Base-by-base conservation (phyloP, 2,329 filamentous ascomycete species). In the Ascochyta clinopodiicola region DNA sequence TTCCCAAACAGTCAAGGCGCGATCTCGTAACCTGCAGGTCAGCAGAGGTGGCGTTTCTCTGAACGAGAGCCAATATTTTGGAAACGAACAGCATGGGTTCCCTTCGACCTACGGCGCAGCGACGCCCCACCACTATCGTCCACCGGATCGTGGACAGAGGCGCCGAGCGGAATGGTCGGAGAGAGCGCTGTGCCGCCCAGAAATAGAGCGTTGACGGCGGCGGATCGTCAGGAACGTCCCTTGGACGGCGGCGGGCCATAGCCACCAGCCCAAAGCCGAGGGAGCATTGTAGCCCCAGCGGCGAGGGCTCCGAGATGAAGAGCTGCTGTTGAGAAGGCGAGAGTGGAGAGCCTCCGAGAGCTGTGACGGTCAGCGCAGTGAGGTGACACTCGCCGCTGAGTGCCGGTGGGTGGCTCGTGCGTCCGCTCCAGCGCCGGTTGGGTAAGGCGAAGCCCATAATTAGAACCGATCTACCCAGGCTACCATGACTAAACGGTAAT, bases 11-110 rank as follows among this genome's bases (percentile, higher is more conserved):
- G 61, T 59, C n/a, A 56, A 59, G 44, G 38, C 31, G 27, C 13
- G 35, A 59, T 57, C 39, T 59, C 51, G 61, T 67, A 47, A 57
- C n/a, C 57, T 64, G 67, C 64, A 63, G 35, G 62, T 65, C 58
- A 68, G 61, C 57, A 68, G 57, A 47, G 45, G 60, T 63, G 62
- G 60, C 62, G 64, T 49, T 50, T 31, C 29, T 17, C 32, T 44
- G 36, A 49, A 37, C 32, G 53, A 50, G 27, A 49, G 40, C 22
- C 58, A 51, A 56, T 54, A 48, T 50, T 49, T 45, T 56, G 43
- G 42, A 55, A 43, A 60, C 47, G 49, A 61, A 40, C 10, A 32
- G 38, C 42, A 46, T 43, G 44, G 54, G 50, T 5, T 5, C 31
- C 44, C 38, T 51, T 46, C 17, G 35, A 34, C 31, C 22, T n/a